Base-by-base conservation (phyloP, 352 stramenopile species). In the Phytopythium cucurbitacearum region DNA sequence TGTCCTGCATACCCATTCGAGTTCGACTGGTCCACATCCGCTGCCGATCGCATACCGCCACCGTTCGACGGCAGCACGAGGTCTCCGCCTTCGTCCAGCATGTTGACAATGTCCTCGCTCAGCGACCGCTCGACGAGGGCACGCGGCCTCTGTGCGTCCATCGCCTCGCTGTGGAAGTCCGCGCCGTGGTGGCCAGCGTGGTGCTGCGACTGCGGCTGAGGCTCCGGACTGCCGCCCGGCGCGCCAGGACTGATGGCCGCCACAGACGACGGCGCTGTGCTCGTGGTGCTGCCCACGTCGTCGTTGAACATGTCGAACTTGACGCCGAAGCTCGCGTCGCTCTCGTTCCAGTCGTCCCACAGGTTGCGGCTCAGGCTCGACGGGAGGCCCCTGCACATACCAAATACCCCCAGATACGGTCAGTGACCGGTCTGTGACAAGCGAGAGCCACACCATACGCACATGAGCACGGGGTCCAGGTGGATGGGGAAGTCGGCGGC, bases 321-420 rank as follows among this genome's bases (percentile, higher is more conserved):
- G 61, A 80, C 74, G 35, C 64, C 60, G 43, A 91, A 82, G 52
- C 69, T 82, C 33, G 68, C 55, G 48, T 88, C 82, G 56, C 69
- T 80, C 53, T 94, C 84, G 56, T 90, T 94, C 85, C 85, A 94
- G 64, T 94, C 85, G 53, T 92, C 82, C 85, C 85, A 94, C 16
- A 94, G 62, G 59, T 94, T 94, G 40, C 85, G 80, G 41, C 80
- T 91, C 60, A 91, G 65, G 39, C 74, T 88, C n/a, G 78, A 88
- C 48, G 82, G 87, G 6, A 93, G 67, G 3, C 80, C 85, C 10
- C 85, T 94, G 49, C 32, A 51, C 9, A 50, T 21, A 7, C 35
- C 35, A 40, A 11, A 48, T 46, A 45, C 11, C 48, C 13, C 56
- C 10, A 44, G 21, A 28, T 28, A 28, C 21, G 21, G 21, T 28